A percentile compares a stretch with the other conserved stretches of the same genome.
Evolutionary conservation across 164 flowering plant genomes (phyloP).

Genomic region (Umbilicus rupestris): DNA sequence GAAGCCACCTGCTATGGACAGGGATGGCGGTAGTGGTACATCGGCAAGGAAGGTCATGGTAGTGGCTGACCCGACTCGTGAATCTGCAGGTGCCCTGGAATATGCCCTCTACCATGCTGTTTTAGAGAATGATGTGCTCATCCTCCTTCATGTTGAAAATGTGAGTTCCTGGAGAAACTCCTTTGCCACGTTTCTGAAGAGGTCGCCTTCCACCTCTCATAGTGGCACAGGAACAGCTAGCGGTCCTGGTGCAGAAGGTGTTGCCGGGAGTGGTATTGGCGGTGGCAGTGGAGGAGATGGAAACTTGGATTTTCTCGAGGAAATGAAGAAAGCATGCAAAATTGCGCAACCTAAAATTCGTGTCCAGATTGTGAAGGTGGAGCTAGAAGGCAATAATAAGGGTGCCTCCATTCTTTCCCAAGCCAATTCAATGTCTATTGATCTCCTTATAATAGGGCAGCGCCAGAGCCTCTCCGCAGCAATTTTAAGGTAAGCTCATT

Average conservation of each 20-base stretch:
- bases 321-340: conserved; percentile 42
- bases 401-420: conserved; percentile 37
- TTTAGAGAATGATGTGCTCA: conserved; percentile 42
- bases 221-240: not conserved
- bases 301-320: conserved; percentile 40
- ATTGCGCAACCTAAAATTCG: conserved; percentile 30
- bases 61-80: conserved; percentile 53
- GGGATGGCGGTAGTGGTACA: not conserved
- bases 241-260: not conserved
- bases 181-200: conserved; percentile 31
- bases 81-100: conserved; percentile 53
- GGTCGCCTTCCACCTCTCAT: conserved; percentile 6
- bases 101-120: conserved; percentile 54
- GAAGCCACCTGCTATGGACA: conserved; percentile 13
- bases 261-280: not conserved
- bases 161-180: conserved; percentile 31
- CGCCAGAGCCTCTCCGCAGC: conserved; percentile 41
- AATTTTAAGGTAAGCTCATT: conserved; percentile 44
- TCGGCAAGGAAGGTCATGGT: conserved; percentile 35
- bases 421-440: conserved; percentile 23
- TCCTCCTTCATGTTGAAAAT: conserved; percentile 46
- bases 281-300: conserved; percentile 13
- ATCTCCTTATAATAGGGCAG: conserved; percentile 61
- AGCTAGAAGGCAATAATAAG: conserved; percentile 42
- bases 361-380: conserved; percentile 37